Percentiles rank a stretch among this genome's conserved stretches.
phyloP scores from a whole-genome alignment of 169 alveolate genomes.

The Plasmodium gaboni region DNA sequence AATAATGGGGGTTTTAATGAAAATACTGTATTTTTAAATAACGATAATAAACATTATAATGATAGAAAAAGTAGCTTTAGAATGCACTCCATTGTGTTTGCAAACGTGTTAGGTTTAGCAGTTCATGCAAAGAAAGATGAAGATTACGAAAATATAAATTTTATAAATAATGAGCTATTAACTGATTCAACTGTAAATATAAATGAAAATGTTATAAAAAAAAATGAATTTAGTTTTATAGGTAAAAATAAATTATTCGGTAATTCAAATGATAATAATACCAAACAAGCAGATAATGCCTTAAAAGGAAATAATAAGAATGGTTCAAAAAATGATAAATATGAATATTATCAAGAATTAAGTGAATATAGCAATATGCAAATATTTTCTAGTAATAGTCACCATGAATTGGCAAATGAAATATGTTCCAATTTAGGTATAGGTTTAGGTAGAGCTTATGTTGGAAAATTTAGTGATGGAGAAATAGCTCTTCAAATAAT shows the following conservation, averaged over 20 bases:
- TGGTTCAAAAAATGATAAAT: slow-evolving; percentile 50
- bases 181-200: background rate
- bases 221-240: slow-evolving; percentile 57
- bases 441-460: slow-evolving; percentile 83
- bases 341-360: slow-evolving; percentile 76
- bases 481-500: slow-evolving; percentile 87
- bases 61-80: slow-evolving; percentile 21
- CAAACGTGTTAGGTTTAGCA: slow-evolving; percentile 37
- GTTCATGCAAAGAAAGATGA: slow-evolving; percentile 43
- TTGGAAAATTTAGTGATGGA: slow-evolving; percentile 91
- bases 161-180: background rate
- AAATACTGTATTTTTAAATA: slow-evolving; percentile 23
- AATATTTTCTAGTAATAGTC: slow-evolving; percentile 80
- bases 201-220: slow-evolving; percentile 11
- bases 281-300: slow-evolving; percentile 10
- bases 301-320: slow-evolving; percentile 10
- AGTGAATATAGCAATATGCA: slow-evolving; percentile 76
- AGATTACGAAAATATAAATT: slow-evolving; percentile 27
- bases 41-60: slow-evolving; percentile 22
- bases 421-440: slow-evolving; percentile 84
- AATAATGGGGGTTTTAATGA: slow-evolving; percentile 39
- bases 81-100: slow-evolving; percentile 34
- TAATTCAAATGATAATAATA: slow-evolving; percentile 14
- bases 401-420: slow-evolving; percentile 82
- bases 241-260: slow-evolving; percentile 20